Conservation (phyloP, 148 eudicot species). For the Limonium bicolor region DNA sequence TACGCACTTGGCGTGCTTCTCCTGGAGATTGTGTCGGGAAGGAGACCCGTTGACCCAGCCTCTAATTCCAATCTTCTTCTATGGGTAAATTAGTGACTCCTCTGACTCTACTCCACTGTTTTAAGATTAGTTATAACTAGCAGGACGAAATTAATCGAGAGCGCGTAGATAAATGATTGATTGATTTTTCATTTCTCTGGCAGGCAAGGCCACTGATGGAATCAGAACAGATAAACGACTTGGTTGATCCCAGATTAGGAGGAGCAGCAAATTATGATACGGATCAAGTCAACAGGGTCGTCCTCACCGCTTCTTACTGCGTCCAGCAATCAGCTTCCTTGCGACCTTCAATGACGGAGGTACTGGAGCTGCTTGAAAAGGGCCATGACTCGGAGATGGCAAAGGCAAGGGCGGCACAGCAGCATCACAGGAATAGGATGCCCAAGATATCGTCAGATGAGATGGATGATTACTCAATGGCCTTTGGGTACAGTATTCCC, state of each 20-base stretch:
- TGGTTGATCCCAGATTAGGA: constrained; percentile 56
- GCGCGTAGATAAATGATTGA: neutral
- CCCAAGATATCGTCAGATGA: constrained; percentile 26
- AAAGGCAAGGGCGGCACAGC: constrained; percentile 25
- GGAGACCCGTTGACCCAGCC: constrained; percentile 55
- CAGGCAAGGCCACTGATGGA: constrained; percentile 85
- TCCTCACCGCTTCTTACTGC: constrained; percentile 67
- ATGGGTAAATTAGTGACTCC: constrained; percentile 40
- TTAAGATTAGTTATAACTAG: neutral
- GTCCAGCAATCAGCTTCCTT: constrained; percentile 55
- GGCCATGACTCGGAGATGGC: constrained; percentile 38
- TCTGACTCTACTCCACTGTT: neutral
- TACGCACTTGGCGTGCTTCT: constrained; percentile 84
- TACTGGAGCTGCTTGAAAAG: constrained; percentile 34
- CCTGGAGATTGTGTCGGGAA: constrained; percentile 65
- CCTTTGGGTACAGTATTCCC: constrained; percentile 58
- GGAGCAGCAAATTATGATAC: constrained; percentile 34
- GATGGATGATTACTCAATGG: constrained; percentile 76
- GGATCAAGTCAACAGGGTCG: constrained; percentile 42
- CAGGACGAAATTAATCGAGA: neutral
- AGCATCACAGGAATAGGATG: too few relatives aligned
- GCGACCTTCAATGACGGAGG: constrained; percentile 91
- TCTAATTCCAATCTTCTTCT: constrained; percentile 54
- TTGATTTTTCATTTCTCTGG: constrained; percentile 1
- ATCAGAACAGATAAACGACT: constrained; percentile 36